These are phyloP conservation scores for Neoboletus magnificus DNA, from an alignment of 768 basidiomycete species.

Conservation along the genomic window DNA sequence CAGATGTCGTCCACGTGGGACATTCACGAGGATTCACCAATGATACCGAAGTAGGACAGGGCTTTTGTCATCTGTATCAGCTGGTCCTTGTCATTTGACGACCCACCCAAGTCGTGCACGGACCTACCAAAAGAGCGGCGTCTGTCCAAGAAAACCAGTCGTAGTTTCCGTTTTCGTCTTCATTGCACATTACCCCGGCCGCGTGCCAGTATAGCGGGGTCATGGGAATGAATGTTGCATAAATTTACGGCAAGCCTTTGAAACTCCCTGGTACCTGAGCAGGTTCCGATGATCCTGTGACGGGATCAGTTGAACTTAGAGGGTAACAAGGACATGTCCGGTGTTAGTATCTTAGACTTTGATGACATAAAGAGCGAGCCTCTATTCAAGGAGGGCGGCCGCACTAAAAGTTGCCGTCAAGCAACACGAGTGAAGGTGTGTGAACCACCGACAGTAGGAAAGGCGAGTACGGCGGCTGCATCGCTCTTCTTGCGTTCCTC, in stretches of 20 bases:
- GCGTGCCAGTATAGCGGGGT: neutral
- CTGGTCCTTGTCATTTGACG: neutral
- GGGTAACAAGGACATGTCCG: neutral
- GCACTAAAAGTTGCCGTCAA: neutral
- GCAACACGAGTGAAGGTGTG: neutral
- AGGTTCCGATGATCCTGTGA: neutral
- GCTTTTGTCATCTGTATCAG: neutral
- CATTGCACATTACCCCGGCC: neutral
- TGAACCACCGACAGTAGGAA: neutral
- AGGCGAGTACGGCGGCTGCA: neutral
- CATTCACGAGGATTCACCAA: neutral
- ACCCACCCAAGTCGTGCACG: neutral
- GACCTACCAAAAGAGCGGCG: neutral
- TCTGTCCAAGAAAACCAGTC: neutral
- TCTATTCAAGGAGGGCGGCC: no score
- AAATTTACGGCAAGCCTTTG: neutral
- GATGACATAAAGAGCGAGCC: no score
- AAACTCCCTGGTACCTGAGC: neutral
- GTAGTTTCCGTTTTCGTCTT: neutral
- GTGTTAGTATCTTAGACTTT: no score
- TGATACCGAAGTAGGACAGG: neutral
- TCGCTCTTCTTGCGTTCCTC: neutral
- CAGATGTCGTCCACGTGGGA: neutral
- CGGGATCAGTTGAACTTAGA: neutral
- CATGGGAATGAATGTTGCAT: neutral